Evolutionary conservation across 106 monocot genomes (phyloP), one percentile per base, ranked within the genome.

Genomic region (Triglochin maritima): DNA sequence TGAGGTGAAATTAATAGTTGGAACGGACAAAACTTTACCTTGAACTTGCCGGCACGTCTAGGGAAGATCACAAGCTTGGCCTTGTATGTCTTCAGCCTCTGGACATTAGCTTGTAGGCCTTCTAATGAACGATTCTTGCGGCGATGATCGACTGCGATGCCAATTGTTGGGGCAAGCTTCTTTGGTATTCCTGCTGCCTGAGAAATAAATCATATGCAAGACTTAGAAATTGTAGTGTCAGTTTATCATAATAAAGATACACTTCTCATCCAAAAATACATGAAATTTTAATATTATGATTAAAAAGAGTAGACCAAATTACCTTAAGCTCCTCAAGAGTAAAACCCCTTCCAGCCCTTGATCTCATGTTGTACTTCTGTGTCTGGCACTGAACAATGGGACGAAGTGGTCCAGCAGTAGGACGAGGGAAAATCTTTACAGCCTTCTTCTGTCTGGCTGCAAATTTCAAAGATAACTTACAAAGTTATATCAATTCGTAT

Each of bases 121-220:
- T 81, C 77, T 16, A 79, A 46, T 8, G 69, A 76, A 41, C 70
- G 56, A 4, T 72, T 70, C 42, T 61, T 76, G 15, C 79, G 75
- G 3, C 87, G 72, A 66, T 87, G 87, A 69, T 87, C 87, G 13
- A 84, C 81, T 13, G 87, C 60, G 60, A 87, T 84, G 10, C 87
- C 87, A 51, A 87, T 81, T n/a, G 87, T 87, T 6, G 81, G 83
- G 7, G 87, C 87, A 60, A 76, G 71, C 60, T 84, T 84, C 59
- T 77, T 83, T 7, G 79, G 81, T 47, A 84, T 84, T 6, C 81
- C 84, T 12, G 87, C 87, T 5, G 73, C 66, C 83, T 87, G 77
- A 7, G 65, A 17, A 29, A 6, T 47, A 6, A 47, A 63, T 9
- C 49, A 49, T 7, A 8, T 47, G 11, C 2, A 0, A 48, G 17